phyloP scores from a whole-genome alignment of 2,329 filamentous ascomycete genomes.

The Furcasterigmium furcatum region DNA sequence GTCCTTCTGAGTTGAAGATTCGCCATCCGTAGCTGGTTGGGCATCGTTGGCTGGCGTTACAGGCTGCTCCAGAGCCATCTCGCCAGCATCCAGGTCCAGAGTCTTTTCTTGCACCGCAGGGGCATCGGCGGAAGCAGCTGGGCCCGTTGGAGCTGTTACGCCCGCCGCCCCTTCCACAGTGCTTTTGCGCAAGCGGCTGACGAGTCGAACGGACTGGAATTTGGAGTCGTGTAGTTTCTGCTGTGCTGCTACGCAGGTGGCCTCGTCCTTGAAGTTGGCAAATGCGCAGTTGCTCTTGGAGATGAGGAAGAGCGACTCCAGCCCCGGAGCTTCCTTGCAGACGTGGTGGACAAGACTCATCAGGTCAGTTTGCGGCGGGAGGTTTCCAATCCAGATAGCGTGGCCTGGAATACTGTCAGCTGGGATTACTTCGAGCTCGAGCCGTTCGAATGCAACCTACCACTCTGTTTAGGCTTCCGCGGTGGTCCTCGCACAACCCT shows the following conservation, averaged over 20 bases:
- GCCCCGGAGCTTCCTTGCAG: constrained; percentile 70
- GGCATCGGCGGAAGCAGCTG: constrained; percentile 33
- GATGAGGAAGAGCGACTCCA: constrained; percentile 90
- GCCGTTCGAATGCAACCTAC: too few relatives aligned
- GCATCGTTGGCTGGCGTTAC: not conserved
- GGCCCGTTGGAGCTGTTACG: constrained; percentile 51
- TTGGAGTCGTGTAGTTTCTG: constrained; percentile 85
- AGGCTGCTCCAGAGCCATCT: not conserved
- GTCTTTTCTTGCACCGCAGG: not conserved
- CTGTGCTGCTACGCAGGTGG: constrained; percentile 72
- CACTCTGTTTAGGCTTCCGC: constrained; percentile 58
- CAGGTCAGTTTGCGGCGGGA: constrained; percentile 79
- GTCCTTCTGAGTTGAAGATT: constrained; percentile 47
- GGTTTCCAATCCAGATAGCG: constrained; percentile 93
- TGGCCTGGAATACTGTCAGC: constrained; percentile 54
- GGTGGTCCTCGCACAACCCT: constrained; percentile 50
- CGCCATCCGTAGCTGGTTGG: constrained; percentile 5
- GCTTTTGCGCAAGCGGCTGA: constrained; percentile 73
- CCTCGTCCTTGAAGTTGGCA: constrained; percentile 87
- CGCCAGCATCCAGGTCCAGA: not conserved
- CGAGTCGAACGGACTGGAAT: constrained; percentile 80
- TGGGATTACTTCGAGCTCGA: not conserved
- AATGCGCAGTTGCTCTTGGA: constrained; percentile 98
- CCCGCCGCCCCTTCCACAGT: constrained; percentile 42
- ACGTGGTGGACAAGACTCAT: constrained; percentile 89